Evolutionary conservation across 2,329 filamentous ascomycete species (phyloP).

Genomic region (Coniochaeta hoffmannii): DNA sequence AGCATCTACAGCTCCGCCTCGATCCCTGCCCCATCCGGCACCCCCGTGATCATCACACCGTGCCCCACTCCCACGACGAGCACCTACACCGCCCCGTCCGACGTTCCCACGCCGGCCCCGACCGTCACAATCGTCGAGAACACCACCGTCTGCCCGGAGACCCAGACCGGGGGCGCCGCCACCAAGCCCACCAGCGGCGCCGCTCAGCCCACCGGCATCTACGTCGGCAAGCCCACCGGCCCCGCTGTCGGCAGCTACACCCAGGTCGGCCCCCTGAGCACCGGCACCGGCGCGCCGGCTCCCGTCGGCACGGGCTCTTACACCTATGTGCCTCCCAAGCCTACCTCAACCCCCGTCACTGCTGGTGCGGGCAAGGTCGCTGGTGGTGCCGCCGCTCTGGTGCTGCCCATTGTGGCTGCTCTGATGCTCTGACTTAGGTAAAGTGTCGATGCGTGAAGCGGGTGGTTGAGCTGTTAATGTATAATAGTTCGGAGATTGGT

Average conservation of each 20-base stretch:
- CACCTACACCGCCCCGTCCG: constrained; percentile 14
- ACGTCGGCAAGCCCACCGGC: neutral
- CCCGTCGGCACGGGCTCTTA: neutral
- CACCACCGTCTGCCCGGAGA: constrained; percentile 5
- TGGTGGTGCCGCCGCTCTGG: neutral
- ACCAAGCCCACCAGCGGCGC: neutral
- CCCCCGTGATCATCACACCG: constrained; percentile 13
- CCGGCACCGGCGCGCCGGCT: neutral
- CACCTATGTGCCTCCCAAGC: neutral
- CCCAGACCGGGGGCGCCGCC: neutral
- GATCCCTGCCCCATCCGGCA: constrained; percentile 8
- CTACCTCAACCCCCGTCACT: neutral
- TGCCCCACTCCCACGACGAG: constrained; percentile 13
- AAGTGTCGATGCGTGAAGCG: neutral
- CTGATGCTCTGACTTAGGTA: neutral
- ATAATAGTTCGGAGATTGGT: neutral
- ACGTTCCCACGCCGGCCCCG: constrained; percentile 9
- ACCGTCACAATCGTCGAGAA: constrained; percentile 11
- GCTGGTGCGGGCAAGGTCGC: neutral
- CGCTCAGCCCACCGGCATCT: neutral
- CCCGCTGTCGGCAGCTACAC: neutral
- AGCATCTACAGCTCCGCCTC: constrained; percentile 8
- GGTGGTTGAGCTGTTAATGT: neutral
- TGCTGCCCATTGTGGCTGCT: neutral
- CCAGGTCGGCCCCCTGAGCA: neutral